Base-by-base conservation (phyloP, 169 alveolate genomes). In the Eimeria tenella region DNA sequence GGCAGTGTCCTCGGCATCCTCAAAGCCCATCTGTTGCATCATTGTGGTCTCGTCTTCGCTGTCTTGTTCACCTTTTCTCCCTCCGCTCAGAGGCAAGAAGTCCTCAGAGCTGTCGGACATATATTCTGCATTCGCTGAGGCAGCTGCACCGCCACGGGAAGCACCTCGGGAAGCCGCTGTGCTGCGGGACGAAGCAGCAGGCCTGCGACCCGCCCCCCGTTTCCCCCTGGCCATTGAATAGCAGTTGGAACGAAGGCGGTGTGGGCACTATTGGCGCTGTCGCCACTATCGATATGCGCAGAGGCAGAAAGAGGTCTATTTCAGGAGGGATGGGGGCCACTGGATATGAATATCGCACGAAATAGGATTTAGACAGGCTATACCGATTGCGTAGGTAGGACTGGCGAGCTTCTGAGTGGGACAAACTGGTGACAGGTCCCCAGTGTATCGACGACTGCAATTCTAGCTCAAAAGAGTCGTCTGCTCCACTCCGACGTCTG, bases 1-100 rank as follows among this genome's bases (percentile, higher is more conserved):
- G 10, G 74, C 84, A 10, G 83, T 94, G 53, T 77, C 90, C 15
- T 79, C 95, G 5, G 89, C 95, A 52, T 89, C 92, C 86, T 70
- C 90, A 9, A 81, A 90, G 0, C 84, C 94, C 75, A 62, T 62
- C 4, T 75, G 94, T n/a, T 62, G 86, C 60, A 88, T 42, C 53
- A 56, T 58, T 4, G 5, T 79, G 52, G 53, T 79, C 70, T 75
- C 90, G 4, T 25, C 82, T 0, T 77, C 94, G 10, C 90, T 83
- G 55, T 60, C 21, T 42, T 93, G 77, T 4, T 86, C 92, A 5
- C 49, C 62, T 9, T 62, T 52, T 63, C 68, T 25, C 21, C 21
- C 52, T 53, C 84, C 58, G 42, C 11, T 49, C 7, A 68, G 83
- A 25, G 83, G 83, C 31, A 86, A 52, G 31, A 86, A 55, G 0